Evolutionary conservation across 176 grass and related monocot species (phyloP).

Genomic region (Microstegium vimineum): DNA sequence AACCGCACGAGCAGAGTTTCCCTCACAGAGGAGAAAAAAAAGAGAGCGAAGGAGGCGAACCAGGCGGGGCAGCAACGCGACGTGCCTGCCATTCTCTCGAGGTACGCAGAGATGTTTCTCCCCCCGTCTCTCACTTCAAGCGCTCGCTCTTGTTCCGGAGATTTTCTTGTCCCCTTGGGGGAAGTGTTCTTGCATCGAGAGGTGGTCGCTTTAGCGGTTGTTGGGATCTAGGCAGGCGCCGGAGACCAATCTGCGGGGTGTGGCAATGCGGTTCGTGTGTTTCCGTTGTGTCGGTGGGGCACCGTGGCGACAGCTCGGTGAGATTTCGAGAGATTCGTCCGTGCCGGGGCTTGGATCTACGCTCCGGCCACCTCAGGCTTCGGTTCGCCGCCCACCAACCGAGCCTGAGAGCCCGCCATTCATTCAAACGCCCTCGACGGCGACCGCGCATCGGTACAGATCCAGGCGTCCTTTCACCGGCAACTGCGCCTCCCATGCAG

Average conservation of each 20-base stretch:
- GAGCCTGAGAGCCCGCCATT: neutral
- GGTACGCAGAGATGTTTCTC: neutral
- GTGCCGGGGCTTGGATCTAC: neutral
- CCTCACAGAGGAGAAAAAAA: neutral
- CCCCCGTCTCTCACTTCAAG: neutral
- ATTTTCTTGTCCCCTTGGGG: neutral
- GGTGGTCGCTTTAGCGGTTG: conserved; percentile 2
- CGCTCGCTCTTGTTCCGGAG: neutral
- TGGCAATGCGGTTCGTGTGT: neutral
- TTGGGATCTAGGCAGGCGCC: neutral
- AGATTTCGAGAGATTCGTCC: conserved; percentile 32
- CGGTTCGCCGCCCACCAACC: neutral
- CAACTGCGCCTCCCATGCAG: neutral
- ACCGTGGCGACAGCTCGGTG: conserved; percentile 15
- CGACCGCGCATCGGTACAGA: neutral
- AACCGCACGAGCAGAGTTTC: neutral
- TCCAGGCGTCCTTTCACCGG: conserved; percentile 10
- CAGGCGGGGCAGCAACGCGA: conserved; percentile 4
- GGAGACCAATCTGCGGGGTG: neutral
- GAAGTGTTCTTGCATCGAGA: neutral
- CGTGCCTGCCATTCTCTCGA: conserved; percentile 13
- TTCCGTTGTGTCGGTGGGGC: conserved; percentile 39
- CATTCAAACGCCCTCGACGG: neutral
- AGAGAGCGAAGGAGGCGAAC: neutral
- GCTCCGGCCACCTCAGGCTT: neutral